Conservation (phyloP, 129 eudicot species). For the Arctium minus region DNA sequence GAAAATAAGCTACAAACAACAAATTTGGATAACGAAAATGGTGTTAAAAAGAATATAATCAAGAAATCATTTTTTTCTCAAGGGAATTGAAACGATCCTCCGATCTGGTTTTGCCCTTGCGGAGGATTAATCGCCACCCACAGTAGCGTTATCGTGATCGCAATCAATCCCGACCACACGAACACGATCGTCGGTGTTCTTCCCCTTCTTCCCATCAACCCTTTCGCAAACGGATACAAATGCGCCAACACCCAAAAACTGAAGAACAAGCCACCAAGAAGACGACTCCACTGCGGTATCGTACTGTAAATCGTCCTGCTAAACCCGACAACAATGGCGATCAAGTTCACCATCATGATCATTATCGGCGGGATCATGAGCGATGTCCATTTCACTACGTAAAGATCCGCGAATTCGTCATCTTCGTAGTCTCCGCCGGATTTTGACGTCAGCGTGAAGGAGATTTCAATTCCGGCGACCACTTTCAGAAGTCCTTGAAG, state of each 20-base stretch:
- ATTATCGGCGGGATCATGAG: no score
- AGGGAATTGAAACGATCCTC: no score
- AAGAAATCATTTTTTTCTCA: no score
- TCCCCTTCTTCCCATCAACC: slow-evolving; percentile 85
- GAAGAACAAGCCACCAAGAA: no score
- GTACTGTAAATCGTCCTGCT: no score
- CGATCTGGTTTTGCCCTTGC: no score
- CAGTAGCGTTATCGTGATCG: slow-evolving; percentile 72
- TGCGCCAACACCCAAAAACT: no score
- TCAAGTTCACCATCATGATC: no score
- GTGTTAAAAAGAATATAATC: background rate
- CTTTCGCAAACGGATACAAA: no score
- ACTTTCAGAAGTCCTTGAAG: slow-evolving; percentile 81
- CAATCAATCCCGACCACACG: slow-evolving; percentile 86
- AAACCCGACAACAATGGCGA: no score
- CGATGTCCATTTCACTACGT: background rate
- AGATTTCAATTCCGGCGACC: slow-evolving; percentile 77
- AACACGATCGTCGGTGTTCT: slow-evolving; percentile 80
- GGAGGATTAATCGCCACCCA: slow-evolving; percentile 73
- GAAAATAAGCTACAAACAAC: no score
- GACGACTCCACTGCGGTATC: no score
- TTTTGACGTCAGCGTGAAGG: slow-evolving; percentile 77
- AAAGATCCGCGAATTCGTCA: slow-evolving; percentile 76
- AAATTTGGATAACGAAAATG: background rate
- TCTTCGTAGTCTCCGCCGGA: slow-evolving; percentile 69